Base-by-base conservation (phyloP, 257 asterid species). In the Handroanthus guayacan region DNA sequence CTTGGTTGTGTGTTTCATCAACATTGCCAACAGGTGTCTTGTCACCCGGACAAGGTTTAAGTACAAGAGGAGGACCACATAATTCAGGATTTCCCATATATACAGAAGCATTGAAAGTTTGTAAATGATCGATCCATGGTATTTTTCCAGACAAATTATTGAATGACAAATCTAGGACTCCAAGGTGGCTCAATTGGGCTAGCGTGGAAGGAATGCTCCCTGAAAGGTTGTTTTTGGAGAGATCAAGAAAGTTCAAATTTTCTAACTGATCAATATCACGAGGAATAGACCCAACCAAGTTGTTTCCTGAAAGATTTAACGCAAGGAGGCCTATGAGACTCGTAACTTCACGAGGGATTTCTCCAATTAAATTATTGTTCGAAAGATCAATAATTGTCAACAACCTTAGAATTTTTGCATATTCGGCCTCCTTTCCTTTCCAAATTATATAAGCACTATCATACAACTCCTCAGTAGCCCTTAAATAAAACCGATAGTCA, bases 1-100 rank as follows among this genome's bases (percentile, higher is more conserved):
- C 16, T 6, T 1, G 9, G 16, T 44, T 5, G 37, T 57, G 12
- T 9, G 7, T 41, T 8, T 41, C 45, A 4, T 41, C 16, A 2
- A 41, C 45, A 0, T 60, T 5, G 79, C 9, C 41, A 41, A 14
- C 13, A n/a, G 16, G 31, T 5, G 44, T 31, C 20, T 68, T 62
- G 72, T 81, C 77, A 31, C 47, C 71, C 0, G 83, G 75, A 56
- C 83, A 84, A 51, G 60, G 47, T 43, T 75, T 55, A 0, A 25
- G 20, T 2, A 13, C 8, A 34, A 84, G 72, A 0, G 17, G 56
- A 9, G 56, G 31, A 6, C 61, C 61, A 54, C 61, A 54, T 2
- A 54, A 10, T 6, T 31, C 61, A 0, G 31, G 10, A 54, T 54
- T 54, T 3, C 25, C 61, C 9, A 5, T 54, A 2, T 54, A 54